Percentiles rank a stretch among this genome's conserved stretches.
These are phyloP conservation scores for Penicillium paneum DNA, from an alignment of 2,329 filamentous ascomycete species.

Conservation along the genomic window DNA sequence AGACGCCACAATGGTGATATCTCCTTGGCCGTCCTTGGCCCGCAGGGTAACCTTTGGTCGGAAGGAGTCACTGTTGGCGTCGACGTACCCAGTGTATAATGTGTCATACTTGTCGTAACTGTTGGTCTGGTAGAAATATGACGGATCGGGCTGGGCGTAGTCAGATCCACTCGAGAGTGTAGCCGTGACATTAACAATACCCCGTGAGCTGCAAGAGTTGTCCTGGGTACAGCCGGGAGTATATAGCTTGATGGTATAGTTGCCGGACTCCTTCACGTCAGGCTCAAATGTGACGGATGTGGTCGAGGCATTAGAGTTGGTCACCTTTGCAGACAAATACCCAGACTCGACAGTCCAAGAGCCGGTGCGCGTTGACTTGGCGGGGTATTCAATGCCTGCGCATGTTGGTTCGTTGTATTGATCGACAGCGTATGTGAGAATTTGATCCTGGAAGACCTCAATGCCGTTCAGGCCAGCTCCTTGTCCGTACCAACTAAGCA, in stretches of 20 bases:
- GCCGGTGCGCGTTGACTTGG: slow-evolving; percentile 67
- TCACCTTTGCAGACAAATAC: slow-evolving; percentile 70
- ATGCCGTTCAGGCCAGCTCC: slow-evolving; percentile 85
- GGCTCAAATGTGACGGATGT: slow-evolving; percentile 68
- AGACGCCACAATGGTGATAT: slow-evolving; percentile 82
- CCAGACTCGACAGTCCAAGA: slow-evolving; percentile 70
- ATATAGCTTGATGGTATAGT: slow-evolving; percentile 87
- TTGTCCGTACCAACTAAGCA: slow-evolving; percentile 80
- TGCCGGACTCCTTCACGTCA: slow-evolving; percentile 81
- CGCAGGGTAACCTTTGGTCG: slow-evolving; percentile 75
- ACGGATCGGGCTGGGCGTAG: slow-evolving; percentile 52
- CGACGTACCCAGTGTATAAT: slow-evolving; percentile 81
- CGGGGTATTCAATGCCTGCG: slow-evolving; percentile 60
- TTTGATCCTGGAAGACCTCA: slow-evolving; percentile 80
- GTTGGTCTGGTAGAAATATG: slow-evolving; percentile 81
- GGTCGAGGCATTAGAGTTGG: slow-evolving; percentile 55
- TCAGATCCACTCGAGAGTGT: slow-evolving; percentile 55
- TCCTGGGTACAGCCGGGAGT: slow-evolving; percentile 88
- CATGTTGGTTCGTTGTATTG: slow-evolving; percentile 87
- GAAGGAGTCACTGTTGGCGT: slow-evolving; percentile 70
- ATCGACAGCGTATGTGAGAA: slow-evolving; percentile 79
- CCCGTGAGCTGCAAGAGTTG: slow-evolving; percentile 69
- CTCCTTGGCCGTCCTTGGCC: slow-evolving; percentile 59
- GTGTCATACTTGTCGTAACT: slow-evolving; percentile 95
- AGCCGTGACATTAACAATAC: slow-evolving; percentile 77